phyloP scores from a whole-genome alignment of 768 basidiomycete species.

The Lentinula guzmanii region DNA sequence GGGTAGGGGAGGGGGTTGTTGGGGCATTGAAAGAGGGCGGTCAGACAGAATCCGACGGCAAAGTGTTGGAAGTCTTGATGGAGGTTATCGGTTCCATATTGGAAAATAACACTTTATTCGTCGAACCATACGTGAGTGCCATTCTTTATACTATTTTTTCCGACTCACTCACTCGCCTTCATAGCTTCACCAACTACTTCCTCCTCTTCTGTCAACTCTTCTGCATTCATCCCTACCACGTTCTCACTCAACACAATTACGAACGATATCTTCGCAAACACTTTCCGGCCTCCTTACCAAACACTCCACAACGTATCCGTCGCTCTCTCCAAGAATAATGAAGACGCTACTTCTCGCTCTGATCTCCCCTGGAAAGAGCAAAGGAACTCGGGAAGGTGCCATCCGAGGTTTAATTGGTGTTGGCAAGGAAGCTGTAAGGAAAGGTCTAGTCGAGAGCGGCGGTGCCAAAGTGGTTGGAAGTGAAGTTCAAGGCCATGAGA shows the following conservation, averaged over 20 bases:
- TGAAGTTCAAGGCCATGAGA: slow-evolving; percentile 40
- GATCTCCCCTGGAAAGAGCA: slow-evolving; percentile 61
- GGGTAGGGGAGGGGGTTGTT: slow-evolving; percentile 89
- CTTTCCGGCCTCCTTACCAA: slow-evolving; percentile 76
- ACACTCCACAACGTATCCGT: slow-evolving; percentile 86
- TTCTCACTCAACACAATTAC: slow-evolving; percentile 63
- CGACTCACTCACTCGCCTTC: not conserved
- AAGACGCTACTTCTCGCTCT: slow-evolving; percentile 90
- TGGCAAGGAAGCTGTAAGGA: slow-evolving; percentile 78
- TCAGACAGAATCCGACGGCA: slow-evolving; percentile 61
- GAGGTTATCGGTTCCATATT: slow-evolving; percentile 82
- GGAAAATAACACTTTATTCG: slow-evolving; percentile 83
- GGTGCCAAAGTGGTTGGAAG: slow-evolving; percentile 71
- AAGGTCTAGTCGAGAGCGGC: slow-evolving; percentile 76
- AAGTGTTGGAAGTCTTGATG: slow-evolving; percentile 72
- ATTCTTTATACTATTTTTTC: not conserved
- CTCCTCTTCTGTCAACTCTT: slow-evolving; percentile 86
- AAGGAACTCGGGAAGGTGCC: slow-evolving; percentile 85
- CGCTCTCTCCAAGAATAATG: slow-evolving; percentile 82
- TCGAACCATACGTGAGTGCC: slow-evolving; percentile 87
- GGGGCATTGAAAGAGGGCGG: slow-evolving; percentile 48
- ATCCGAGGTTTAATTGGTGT: slow-evolving; percentile 82
- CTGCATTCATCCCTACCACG: slow-evolving; percentile 81
- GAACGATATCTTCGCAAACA: slow-evolving; percentile 78
- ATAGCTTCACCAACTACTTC: slow-evolving; percentile 93